phyloP scores from a whole-genome alignment of 1,284 basidiomycete genomes.

The Melampsora occidentalis region DNA sequence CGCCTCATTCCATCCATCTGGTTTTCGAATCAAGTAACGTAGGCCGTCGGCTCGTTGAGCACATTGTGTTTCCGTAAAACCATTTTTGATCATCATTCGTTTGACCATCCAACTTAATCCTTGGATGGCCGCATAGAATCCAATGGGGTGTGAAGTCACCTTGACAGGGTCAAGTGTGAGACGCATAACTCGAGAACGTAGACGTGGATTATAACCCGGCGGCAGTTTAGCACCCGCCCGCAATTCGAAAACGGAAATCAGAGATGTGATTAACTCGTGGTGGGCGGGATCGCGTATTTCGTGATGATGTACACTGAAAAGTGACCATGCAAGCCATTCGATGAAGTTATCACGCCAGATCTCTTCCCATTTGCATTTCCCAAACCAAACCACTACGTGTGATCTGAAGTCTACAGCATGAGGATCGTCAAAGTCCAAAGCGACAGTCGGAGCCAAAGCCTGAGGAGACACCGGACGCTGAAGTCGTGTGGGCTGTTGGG shows the following conservation, averaged over 20 bases:
- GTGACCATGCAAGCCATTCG: conserved; percentile 52
- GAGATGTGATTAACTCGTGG: conserved; percentile 49
- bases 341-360: conserved; percentile 48
- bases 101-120: conserved; percentile 10
- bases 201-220: conserved; percentile 30
- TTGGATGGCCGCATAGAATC: conserved; percentile 33
- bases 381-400: conserved; percentile 31
- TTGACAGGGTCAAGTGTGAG: conserved; percentile 52
- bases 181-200: conserved; percentile 49
- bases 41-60: conserved; percentile 39
- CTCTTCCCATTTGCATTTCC: conserved; percentile 31
- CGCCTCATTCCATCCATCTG: conserved; percentile 40
- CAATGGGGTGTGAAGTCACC: conserved; percentile 47
- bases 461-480: too few species aligned
- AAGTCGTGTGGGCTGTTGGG: too few species aligned
- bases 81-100: conserved; percentile 14
- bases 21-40: conserved; percentile 49
- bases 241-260: conserved; percentile 49
- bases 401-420: conserved; percentile 22
- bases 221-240: conserved; percentile 50
- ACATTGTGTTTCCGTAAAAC: conserved; percentile 24
- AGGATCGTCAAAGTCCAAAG: background rate
- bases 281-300: conserved; percentile 41
- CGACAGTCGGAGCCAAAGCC: too few species aligned
- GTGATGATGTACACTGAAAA: conserved; percentile 49